Evolutionary conservation across 2,329 filamentous ascomycete species (phyloP).

Genomic region (Penicillium sclerotigenum): DNA sequence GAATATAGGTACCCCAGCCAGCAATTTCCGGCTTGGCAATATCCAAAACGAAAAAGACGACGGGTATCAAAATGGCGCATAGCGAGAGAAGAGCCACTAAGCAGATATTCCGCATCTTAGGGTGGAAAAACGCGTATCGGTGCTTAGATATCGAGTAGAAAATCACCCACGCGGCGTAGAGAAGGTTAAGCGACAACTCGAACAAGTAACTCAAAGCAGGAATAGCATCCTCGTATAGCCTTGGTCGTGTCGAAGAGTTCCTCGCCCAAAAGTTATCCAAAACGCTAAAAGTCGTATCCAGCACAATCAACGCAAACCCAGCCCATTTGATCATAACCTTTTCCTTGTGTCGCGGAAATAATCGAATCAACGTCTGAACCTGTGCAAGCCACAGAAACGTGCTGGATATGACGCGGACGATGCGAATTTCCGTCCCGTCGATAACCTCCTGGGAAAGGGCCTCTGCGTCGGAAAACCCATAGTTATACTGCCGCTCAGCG

Average conservation of each 20-base stretch:
- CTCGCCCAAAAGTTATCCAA: constrained; percentile 78
- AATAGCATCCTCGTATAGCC: constrained; percentile 81
- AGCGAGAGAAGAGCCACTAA: constrained; percentile 76
- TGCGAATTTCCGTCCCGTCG: constrained; percentile 78
- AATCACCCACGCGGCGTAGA: constrained; percentile 91
- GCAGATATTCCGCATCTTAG: constrained; percentile 83
- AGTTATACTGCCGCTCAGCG: constrained; percentile 74
- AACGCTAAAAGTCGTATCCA: constrained; percentile 87
- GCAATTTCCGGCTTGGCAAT: constrained; percentile 81
- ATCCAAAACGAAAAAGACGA: constrained; percentile 90
- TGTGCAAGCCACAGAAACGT: constrained; percentile 97
- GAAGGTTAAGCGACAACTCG: constrained; percentile 76
- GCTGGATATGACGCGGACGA: constrained; percentile 89
- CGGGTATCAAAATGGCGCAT: constrained; percentile 77
- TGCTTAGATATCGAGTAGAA: constrained; percentile 93
- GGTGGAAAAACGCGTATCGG: constrained; percentile 85
- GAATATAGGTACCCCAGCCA: constrained; percentile 91
- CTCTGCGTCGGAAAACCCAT: constrained; percentile 75
- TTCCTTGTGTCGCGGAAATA: constrained; percentile 94
- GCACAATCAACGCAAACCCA: constrained; percentile 84
- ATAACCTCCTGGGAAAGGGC: constrained; percentile 75
- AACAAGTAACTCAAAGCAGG: constrained; percentile 90
- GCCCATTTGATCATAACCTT: constrained; percentile 99
- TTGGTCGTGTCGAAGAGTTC: constrained; percentile 52
- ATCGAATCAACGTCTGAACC: constrained; percentile 89